Conservation (phyloP, 805 yeast species). For the Yamadazyma kitorensis region DNA sequence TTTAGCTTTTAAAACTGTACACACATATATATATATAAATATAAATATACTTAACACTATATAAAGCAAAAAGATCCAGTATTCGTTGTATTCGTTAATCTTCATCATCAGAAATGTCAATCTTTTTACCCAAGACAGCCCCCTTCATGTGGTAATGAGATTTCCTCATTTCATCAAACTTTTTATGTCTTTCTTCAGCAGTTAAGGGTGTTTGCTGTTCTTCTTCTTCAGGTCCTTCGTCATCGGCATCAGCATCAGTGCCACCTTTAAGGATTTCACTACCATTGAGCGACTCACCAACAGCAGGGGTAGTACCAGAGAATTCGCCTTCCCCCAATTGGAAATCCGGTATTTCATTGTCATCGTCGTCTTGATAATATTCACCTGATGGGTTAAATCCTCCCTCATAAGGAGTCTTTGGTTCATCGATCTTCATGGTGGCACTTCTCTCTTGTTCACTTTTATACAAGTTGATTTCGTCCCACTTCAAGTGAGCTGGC, state of each 20-base stretch:
- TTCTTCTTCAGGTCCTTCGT: slow-evolving; percentile 36
- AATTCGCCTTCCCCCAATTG: slow-evolving; percentile 57
- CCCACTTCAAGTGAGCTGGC: slow-evolving; percentile 68
- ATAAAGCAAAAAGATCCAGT: too few relatives aligned
- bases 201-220: slow-evolving; percentile 36
- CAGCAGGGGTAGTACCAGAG: slow-evolving; percentile 16
- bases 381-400: slow-evolving; percentile 83
- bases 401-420: slow-evolving; percentile 93
- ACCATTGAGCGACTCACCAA: slow-evolving; percentile 33
- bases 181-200: slow-evolving; percentile 60
- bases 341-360: slow-evolving; percentile 47
- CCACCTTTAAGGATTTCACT: slow-evolving; percentile 35
- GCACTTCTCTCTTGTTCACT: slow-evolving; percentile 72
- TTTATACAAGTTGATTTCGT: slow-evolving; percentile 68
- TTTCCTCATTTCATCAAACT: slow-evolving; percentile 77
- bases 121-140: slow-evolving; percentile 39
- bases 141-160: slow-evolving; percentile 69
- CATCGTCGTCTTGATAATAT: slow-evolving; percentile 68
- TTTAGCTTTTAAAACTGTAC: too few relatives aligned
- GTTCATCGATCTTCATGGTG: slow-evolving; percentile 86
- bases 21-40: too few relatives aligned
- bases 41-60: too few relatives aligned
- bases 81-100: slow-evolving; percentile 8
- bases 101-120: slow-evolving; percentile 24
- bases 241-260: slow-evolving; percentile 26